Evolutionary conservation across 306 rosid species (phyloP), one percentile per base, ranked within the genome.

Genomic region (Medicago lupulina): DNA sequence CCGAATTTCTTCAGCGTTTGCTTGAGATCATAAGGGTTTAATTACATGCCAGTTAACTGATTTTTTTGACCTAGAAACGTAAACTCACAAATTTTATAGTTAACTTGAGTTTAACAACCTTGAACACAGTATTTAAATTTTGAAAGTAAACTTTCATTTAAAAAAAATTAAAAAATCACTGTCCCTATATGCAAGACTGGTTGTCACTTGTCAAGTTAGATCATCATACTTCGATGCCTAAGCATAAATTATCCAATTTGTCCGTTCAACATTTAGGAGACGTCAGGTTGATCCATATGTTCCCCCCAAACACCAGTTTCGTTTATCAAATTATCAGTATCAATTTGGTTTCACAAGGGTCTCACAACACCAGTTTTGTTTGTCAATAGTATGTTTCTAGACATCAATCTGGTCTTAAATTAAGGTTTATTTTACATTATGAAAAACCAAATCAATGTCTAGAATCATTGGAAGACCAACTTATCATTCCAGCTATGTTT

Each of bases 121-220:
- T 31, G 36, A 31, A 31, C 36, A 31, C 36, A 31, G 6, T 31
- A 31, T 31, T 41, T 41, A 40, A 16, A 16, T 38, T 50, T 17
- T 9, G 11, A 38, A 67, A 28, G 31, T 18, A 31, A 70, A 11
- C 9, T 76, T 55, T 31, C 39, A 49, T 36, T 49, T 49, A 21
- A 1, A 21, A 21, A 21, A 21, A 21, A n/a, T n/a, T 7, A 3
- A 4, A 58, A 21, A 21, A 36, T 12, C 5, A 50, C 18, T 9
- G 36, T 57, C 65, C 17, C 47, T 10, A 23, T 40, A 21, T 71
- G 82, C 65, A 49, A 62, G 19, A 12, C 17, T n/a, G 25, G 18
- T 63, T 39, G n/a, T 53, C 55, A 44, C 15, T 63, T 39, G 12
- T 53, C 55, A 44, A n/a, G 57, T 31, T 21, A 34, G 44, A 14